Conservation (phyloP, 140 eudicot genomes). For the Eryngium alpinum region DNA sequence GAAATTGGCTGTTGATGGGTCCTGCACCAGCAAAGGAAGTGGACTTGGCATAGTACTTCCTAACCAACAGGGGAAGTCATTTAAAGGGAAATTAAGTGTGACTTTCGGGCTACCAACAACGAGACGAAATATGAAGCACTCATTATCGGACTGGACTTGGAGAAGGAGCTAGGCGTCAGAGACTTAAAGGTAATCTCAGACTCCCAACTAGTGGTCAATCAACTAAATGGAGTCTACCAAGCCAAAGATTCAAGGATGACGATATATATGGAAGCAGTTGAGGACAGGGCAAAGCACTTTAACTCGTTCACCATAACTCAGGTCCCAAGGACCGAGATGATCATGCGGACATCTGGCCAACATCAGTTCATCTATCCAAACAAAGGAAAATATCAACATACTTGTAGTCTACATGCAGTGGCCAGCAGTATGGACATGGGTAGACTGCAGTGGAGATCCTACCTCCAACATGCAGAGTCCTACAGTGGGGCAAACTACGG, state of each 20-base stretch:
- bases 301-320: too few species aligned
- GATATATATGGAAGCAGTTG: not conserved
- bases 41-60: not conserved
- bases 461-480: too few species aligned
- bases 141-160: not conserved
- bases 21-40: too few species aligned
- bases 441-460: too few species aligned
- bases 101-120: not conserved
- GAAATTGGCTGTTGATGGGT: too few species aligned
- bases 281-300: not conserved
- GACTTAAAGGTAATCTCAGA: not conserved
- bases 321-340: too few species aligned
- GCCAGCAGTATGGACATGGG: too few species aligned
- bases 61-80: not conserved
- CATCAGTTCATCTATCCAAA: too few species aligned
- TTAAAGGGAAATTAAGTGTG: not conserved
- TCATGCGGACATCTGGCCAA: too few species aligned
- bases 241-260: not conserved
- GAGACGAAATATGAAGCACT: not conserved
- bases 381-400: too few species aligned
- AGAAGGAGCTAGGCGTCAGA: not conserved
- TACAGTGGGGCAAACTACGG: too few species aligned
- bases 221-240: not conserved
- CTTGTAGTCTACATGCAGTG: too few species aligned
- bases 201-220: not conserved